A percentile compares a stretch with the other conserved stretches of the same genome.
Evolutionary conservation across 257 asterid species (phyloP).

Genomic region (Coffea eugenioides): DNA sequence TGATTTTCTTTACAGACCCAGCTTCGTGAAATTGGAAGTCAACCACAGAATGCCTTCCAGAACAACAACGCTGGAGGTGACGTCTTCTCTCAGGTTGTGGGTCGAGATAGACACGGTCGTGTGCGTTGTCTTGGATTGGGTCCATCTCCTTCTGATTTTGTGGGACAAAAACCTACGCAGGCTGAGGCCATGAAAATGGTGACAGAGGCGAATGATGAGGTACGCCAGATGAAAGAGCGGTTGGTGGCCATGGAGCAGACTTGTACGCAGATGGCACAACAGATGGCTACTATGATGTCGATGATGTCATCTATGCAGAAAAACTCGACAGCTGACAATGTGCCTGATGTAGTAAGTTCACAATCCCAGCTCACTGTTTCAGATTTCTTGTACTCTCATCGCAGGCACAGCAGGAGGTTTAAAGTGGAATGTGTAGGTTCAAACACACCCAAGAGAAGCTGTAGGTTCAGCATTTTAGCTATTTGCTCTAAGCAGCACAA

Average conservation of each 20-base stretch:
- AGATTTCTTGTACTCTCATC: neutral
- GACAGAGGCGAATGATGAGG: conserved; percentile 32
- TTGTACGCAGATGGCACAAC: conserved; percentile 41
- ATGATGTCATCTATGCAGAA: conserved; percentile 40
- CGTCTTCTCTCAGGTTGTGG: conserved; percentile 16
- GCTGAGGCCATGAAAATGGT: conserved; percentile 25
- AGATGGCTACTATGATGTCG: conserved; percentile 45
- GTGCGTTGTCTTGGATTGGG: conserved; percentile 14
- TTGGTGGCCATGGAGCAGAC: conserved; percentile 41
- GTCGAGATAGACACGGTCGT: conserved; percentile 13
- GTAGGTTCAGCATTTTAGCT: neutral
- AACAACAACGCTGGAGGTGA: neutral
- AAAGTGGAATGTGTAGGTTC: neutral
- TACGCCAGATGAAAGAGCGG: conserved; percentile 32
- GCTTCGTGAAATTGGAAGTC: conserved; percentile 10
- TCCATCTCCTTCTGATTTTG: conserved; percentile 5
- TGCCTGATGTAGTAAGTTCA: conserved; percentile 23
- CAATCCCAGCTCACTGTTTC: neutral
- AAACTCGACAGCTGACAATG: conserved; percentile 16
- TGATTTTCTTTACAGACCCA: conserved; percentile 15
- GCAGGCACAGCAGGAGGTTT: too few relatives aligned
- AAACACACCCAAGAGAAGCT: neutral
- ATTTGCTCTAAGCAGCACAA: neutral
- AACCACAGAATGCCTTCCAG: conserved; percentile 1
- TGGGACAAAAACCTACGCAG: neutral